Evolutionary conservation across 306 rosid species (phyloP), one percentile per base, ranked within the genome.

Genomic region (Dryas octopetala): DNA sequence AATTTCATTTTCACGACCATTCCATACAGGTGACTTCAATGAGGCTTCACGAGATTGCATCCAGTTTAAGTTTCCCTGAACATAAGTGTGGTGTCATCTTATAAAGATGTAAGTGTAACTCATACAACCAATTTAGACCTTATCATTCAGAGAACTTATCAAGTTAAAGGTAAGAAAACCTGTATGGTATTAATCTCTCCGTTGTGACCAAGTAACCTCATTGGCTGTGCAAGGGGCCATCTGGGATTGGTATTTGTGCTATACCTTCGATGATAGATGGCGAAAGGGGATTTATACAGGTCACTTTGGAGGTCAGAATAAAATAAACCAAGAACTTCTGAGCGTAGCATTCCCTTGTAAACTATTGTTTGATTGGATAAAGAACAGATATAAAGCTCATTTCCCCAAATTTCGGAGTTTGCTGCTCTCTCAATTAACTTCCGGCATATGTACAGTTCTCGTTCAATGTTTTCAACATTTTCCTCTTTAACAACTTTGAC

Each of bases 141-240:
- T 62, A 79, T 49, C 50, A 74, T 78, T 49, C 43, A 61, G 66
- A 19, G 9, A 59, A 41, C 68, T 82, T 67, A 26, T 40, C 64
- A 70, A 69, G 76, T 58, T 75, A 78, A 64, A 83, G 44, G 70
- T 64, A 83, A 9, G 68, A 52, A 74, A 80, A 95, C 98, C 98
- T 95, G 98, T 81, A 95, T 85, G 71, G 98, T 95, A 80, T 95
- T 95, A 74, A 95, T 95, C 87, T 95, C 98, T 89, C 97, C 98
- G 48, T 95, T 95, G 62, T 95, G 98, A 78, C 98, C 98, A 76
- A 95, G 96, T 81, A 95, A 86, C 83, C 98, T 89, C 98, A 95
- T 95, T 78, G 98, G 98, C 82, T 95, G 98, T 32, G 98, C 98
- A 81, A 95, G 98, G 80, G 98, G 98, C 98, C 98, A 95, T 78